Evolutionary conservation across 768 basidiomycete genomes (phyloP).

Genomic region (Lepiota brunneoincarnata): DNA sequence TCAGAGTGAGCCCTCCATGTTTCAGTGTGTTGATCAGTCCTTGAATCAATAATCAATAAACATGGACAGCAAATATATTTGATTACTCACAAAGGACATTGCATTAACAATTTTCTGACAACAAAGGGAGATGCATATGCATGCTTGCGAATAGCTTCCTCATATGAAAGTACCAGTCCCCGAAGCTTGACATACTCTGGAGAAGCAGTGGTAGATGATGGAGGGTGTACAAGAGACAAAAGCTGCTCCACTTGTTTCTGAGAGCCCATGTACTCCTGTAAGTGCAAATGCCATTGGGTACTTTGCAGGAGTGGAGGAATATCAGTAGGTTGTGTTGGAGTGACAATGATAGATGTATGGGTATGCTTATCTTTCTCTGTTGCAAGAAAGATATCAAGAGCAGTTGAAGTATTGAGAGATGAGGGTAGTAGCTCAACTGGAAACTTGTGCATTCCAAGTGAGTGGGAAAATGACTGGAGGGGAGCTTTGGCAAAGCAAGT

Average conservation of each 20-base stretch:
- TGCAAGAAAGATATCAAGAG: not conserved
- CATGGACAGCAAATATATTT: not conserved
- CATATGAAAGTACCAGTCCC: not conserved
- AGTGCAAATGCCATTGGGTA: not conserved
- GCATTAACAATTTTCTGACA: not conserved
- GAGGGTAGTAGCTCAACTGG: not conserved
- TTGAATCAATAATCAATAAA: not conserved
- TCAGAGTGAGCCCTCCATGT: not conserved
- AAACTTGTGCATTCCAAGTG: not conserved
- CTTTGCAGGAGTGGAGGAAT: not conserved
- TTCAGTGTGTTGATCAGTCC: not conserved
- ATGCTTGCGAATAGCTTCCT: not conserved
- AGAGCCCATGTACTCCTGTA: not conserved
- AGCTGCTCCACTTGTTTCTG: not conserved
- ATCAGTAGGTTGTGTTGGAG: not conserved
- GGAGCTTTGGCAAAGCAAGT: not conserved
- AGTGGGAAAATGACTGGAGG: not conserved
- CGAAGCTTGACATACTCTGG: not conserved
- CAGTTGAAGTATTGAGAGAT: not conserved
- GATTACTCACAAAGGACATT: not conserved
- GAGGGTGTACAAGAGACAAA: not conserved
- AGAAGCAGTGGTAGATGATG: not conserved
- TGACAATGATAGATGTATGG: not conserved
- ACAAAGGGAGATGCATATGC: not conserved
- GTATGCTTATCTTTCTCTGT: not conserved